Conservation (phyloP, 2,329 filamentous ascomycete species). For the Sarocladium oryzae region DNA sequence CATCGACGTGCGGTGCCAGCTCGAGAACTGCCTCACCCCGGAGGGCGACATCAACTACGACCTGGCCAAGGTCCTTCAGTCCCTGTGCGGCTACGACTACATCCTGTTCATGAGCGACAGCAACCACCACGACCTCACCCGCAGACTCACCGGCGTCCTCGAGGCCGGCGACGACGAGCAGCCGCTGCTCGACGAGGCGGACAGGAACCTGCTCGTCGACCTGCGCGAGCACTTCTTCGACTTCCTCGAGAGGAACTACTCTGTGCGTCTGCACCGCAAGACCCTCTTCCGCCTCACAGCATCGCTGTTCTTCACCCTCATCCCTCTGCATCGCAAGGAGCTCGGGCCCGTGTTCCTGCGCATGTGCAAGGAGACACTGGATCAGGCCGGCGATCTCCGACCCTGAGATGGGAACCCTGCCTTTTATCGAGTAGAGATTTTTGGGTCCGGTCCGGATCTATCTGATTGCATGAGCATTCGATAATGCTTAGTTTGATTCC, state of each 20-base stretch:
- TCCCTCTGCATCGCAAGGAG: constrained; percentile 22
- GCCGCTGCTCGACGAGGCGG: constrained; percentile 20
- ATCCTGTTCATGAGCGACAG: constrained; percentile 20
- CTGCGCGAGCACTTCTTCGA: constrained; percentile 20
- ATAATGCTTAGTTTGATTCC: too few relatives aligned
- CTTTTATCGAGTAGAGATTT: too few relatives aligned
- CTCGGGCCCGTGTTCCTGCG: constrained; percentile 20
- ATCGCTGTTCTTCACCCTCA: constrained; percentile 22
- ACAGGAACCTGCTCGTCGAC: constrained; percentile 18
- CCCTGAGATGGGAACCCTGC: too few relatives aligned
- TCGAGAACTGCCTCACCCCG: constrained; percentile 19
- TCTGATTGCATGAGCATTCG: too few relatives aligned
- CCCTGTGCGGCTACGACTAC: constrained; percentile 24
- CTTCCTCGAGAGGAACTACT: constrained; percentile 20
- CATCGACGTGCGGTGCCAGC: constrained; percentile 24
- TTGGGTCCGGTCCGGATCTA: too few relatives aligned
- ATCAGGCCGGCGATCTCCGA: constrained; percentile 16
- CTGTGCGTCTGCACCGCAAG: constrained; percentile 20
- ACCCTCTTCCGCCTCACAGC: constrained; percentile 25
- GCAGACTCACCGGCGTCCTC: background rate
- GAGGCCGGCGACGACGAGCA: constrained; percentile 12
- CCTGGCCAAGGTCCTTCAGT: constrained; percentile 24
- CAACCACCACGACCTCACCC: constrained; percentile 9
- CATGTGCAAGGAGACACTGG: constrained; percentile 20
- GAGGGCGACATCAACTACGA: constrained; percentile 25